Conservation (phyloP, 2,329 filamentous ascomycete genomes). For the Chrysosporium queenslandicum region DNA sequence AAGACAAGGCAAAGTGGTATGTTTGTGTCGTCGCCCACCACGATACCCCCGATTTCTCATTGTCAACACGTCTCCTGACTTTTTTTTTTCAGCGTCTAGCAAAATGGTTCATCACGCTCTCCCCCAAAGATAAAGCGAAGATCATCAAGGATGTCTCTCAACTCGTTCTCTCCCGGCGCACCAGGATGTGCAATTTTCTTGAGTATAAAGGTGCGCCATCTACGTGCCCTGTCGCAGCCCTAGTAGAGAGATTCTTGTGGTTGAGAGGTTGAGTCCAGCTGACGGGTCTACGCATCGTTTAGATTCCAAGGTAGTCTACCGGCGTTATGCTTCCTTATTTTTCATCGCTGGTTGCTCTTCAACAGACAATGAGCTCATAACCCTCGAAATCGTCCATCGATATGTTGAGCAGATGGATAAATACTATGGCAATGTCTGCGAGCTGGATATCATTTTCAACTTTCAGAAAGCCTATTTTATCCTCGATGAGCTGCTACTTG, state of each 20-base stretch:
- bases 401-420: slow-evolving; percentile 99
- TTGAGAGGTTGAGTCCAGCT: slow-evolving; percentile 10
- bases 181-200: slow-evolving; percentile 99
- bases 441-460: slow-evolving; percentile 99
- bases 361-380: slow-evolving; percentile 97
- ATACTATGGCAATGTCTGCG: slow-evolving; percentile 99
- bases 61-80: slow-evolving; percentile 13
- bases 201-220: slow-evolving; percentile 78
- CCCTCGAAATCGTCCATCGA: slow-evolving; percentile 94
- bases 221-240: no score
- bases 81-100: slow-evolving; percentile 63
- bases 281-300: slow-evolving; percentile 15
- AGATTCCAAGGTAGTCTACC: slow-evolving; percentile 99
- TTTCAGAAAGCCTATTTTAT: slow-evolving; percentile 99
- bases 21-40: slow-evolving; percentile 41
- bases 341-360: slow-evolving; percentile 96
- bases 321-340: slow-evolving; percentile 95
- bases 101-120: slow-evolving; percentile 98
- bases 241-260: neutral
- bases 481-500: slow-evolving; percentile 86
- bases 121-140: slow-evolving; percentile 97
- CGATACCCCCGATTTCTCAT: slow-evolving; percentile 19
- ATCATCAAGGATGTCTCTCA: slow-evolving; percentile 99
- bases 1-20: slow-evolving; percentile 96
- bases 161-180: slow-evolving; percentile 86